Evolutionary conservation across 345 rosid genomes (phyloP).

Genomic region (Salix viminalis): DNA sequence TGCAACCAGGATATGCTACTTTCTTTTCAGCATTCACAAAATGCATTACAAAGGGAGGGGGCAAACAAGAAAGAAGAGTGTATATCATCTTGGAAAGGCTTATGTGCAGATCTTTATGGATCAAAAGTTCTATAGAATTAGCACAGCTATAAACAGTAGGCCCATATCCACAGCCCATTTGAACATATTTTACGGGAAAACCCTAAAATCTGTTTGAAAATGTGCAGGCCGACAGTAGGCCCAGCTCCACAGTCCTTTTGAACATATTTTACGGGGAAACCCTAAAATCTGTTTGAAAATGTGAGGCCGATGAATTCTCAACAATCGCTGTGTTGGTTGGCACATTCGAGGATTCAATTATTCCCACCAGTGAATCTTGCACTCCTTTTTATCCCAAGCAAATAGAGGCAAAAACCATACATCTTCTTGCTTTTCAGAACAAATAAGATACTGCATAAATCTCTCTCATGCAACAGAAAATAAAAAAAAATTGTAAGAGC

Average conservation of each 20-base stretch:
- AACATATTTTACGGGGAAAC: not conserved
- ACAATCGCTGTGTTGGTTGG: not conserved
- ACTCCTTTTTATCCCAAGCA: not conserved
- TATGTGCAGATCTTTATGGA: not conserved
- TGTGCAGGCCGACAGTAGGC: not conserved
- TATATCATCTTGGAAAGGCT: not conserved
- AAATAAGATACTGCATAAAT: not conserved
- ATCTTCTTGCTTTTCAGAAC: not conserved
- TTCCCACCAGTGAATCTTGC: not conserved
- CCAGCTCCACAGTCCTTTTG: not conserved
- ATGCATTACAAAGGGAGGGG: not conserved
- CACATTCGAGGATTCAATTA: too few relatives aligned
- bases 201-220: not conserved
- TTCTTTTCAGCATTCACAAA: not conserved
- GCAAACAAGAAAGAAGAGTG: not conserved
- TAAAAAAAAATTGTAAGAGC: too few relatives aligned
- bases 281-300: not conserved
- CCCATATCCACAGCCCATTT: not conserved
- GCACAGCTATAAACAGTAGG: not conserved
- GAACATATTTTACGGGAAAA: not conserved
- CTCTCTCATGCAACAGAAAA: not conserved
- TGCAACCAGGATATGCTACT: not conserved
- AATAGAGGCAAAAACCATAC: not conserved
- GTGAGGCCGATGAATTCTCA: not conserved
- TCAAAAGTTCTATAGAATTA: not conserved